Base-by-base conservation (phyloP, 306 rosid genomes). In the Vicia sativa region DNA sequence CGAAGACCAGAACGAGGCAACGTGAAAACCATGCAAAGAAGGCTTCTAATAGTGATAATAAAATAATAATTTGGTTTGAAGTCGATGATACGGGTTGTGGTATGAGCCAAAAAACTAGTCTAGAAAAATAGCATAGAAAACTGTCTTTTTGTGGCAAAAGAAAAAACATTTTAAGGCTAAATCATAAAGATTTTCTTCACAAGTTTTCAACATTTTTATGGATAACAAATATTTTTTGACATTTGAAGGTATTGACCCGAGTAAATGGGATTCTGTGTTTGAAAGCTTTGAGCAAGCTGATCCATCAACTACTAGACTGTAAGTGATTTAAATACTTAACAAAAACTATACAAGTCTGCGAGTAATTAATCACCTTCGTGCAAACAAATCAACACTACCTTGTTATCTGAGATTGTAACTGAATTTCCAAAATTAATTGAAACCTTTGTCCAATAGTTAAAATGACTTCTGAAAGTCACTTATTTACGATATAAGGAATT, bases 261-360 rank as follows among this genome's bases (percentile, higher is more conserved):
- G 92, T 70, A 93, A 93, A 84, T 93, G 97, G 99, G 96, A 93
- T 56, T 86, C 96, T 14, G 99, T 93, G 71, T 93, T 93, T 42
- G 99, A 93, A 81, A 93, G 99, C 89, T 93, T 93, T 77, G 99
- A 93, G 83, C 99, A 93, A 82, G 99, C 95, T 21, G 99, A 93
- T 78, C 99, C 95, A 79, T 88, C 99, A 48, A 93, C 99, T 49
- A 93, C 97, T 55, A 81, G 99, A 78, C 82, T 92, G 99, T 93
- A 69, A 82, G 96, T 77, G 67, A 37, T 62, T 74, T 18, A 44
- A 84, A 70, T 2, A 50, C n/a, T n/a, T n/a, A 11, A 55, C 39
- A 48, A 62, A 62, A 37, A n/a, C 26, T 64, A 37, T 6, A 9
- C 31, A 21, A 15, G 9, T 48, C 15, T 16, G 55, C 2, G 55